Conservation (phyloP, 108 stramenopile species). For the Conticribra guillardii region DNA sequence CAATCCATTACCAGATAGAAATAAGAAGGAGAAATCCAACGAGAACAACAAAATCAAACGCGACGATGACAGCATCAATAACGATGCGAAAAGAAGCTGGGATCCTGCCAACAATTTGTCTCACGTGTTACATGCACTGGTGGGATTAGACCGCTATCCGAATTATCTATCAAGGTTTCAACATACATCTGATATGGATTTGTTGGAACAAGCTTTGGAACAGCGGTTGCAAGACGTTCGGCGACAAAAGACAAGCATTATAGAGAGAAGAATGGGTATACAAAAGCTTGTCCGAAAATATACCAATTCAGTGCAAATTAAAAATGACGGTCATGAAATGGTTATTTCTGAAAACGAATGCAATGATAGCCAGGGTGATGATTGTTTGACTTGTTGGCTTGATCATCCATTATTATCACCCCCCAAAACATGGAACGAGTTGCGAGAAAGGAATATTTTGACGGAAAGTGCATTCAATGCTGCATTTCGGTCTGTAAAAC, state of each 20-base stretch:
- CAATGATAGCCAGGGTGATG: constrained; percentile 1
- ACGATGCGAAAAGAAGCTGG: constrained; percentile 19
- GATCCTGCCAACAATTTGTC: constrained; percentile 53
- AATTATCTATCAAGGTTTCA: constrained; percentile 70
- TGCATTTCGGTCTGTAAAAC: constrained; percentile 31
- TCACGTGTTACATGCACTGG: constrained; percentile 80
- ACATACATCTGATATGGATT: constrained; percentile 46
- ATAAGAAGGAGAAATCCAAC: not conserved
- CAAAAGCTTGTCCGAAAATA: constrained; percentile 22
- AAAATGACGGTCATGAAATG: constrained; percentile 4
- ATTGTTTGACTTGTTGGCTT: constrained; percentile 18
- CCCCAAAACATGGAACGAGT: constrained; percentile 35
- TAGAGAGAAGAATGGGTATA: constrained; percentile 31
- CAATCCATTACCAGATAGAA: not conserved
- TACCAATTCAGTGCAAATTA: not conserved
- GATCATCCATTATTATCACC: constrained; percentile 24
- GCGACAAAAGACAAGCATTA: constrained; percentile 47
- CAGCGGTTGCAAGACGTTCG: constrained; percentile 53
- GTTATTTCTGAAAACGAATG: constrained; percentile 13
- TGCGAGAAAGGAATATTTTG: constrained; percentile 24
- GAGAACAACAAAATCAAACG: not conserved
- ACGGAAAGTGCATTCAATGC: constrained; percentile 36
- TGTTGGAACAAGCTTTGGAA: constrained; percentile 63
- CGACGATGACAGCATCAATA: not conserved
- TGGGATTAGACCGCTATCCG: constrained; percentile 83